Conservation (phyloP, 495 filamentous ascomycete species). For the Daldinia bambusicola region DNA sequence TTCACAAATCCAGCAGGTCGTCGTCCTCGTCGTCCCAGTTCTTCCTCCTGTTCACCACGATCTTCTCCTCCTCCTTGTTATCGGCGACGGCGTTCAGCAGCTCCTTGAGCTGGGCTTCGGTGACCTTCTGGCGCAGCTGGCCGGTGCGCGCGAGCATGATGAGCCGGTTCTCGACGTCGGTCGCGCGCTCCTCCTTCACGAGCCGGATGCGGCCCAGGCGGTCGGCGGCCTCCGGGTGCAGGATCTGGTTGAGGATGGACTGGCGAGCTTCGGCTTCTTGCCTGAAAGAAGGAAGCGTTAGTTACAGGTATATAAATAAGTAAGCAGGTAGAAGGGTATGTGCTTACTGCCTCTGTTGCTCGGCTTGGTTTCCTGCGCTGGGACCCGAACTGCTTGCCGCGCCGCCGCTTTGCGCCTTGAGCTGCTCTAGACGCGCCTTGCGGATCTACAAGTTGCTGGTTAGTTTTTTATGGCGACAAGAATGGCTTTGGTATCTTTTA, state of each 20-base stretch:
- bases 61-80: slow-evolving; percentile 75
- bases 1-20: slow-evolving; percentile 73
- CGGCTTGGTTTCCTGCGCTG: slow-evolving; percentile 62
- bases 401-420: slow-evolving; percentile 74
- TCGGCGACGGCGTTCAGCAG: slow-evolving; percentile 84
- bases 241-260: slow-evolving; percentile 88
- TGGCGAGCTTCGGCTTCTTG: slow-evolving; percentile 72
- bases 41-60: slow-evolving; percentile 85
- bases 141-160: slow-evolving; percentile 90
- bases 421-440: slow-evolving; percentile 88
- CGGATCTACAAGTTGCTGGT: slow-evolving; percentile 69
- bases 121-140: slow-evolving; percentile 87
- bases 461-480: slow-evolving; percentile 2
- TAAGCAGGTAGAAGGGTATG: not conserved
- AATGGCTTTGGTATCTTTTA: not conserved
- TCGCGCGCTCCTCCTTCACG: slow-evolving; percentile 91
- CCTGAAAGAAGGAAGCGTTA: not conserved
- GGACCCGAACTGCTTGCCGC: slow-evolving; percentile 58
- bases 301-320: not conserved
- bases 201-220: slow-evolving; percentile 93
- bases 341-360: slow-evolving; percentile 71
- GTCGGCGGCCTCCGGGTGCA: slow-evolving; percentile 91
- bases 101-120: slow-evolving; percentile 92
- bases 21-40: slow-evolving; percentile 90
- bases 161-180: slow-evolving; percentile 89